These are phyloP conservation scores for Pythium insidiosum DNA, from an alignment of 352 stramenopile species.

Conservation along the genomic window DNA sequence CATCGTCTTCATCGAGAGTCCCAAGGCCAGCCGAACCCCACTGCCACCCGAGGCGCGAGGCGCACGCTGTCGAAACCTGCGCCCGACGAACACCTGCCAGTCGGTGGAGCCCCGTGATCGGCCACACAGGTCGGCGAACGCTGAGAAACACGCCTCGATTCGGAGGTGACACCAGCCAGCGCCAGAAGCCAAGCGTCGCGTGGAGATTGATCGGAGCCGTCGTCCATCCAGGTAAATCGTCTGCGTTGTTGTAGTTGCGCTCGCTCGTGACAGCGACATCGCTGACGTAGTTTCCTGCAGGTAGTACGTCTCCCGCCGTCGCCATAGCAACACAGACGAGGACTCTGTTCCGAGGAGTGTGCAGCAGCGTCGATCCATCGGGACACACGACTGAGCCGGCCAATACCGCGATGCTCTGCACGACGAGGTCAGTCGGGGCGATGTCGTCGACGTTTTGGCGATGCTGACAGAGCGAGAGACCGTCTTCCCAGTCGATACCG, in stretches of 20 bases:
- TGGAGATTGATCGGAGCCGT: no score
- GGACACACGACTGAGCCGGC: slow-evolving; percentile 1
- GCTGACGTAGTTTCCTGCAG: slow-evolving; percentile 21
- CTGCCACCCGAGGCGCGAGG: no score
- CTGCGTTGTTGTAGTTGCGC: slow-evolving; percentile 38
- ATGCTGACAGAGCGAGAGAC: slow-evolving; percentile 6
- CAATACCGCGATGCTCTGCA: slow-evolving; percentile 7
- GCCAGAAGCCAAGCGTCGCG: no score
- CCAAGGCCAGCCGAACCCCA: no score
- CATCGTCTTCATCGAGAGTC: no score
- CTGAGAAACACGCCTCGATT: slow-evolving; percentile 20
- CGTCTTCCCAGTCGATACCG: slow-evolving; percentile 17
- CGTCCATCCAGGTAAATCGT: slow-evolving; percentile 26
- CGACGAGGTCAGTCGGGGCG: background rate
- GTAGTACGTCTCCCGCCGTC: slow-evolving; percentile 1
- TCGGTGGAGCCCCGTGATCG: slow-evolving; percentile 26
- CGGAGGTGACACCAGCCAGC: background rate
- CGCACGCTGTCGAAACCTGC: no score
- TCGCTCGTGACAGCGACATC: slow-evolving; percentile 35
- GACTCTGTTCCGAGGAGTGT: slow-evolving; percentile 7
- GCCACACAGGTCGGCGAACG: slow-evolving; percentile 18
- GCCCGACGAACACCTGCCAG: no score
- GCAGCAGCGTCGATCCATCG: background rate
- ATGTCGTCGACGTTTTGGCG: slow-evolving; percentile 1
- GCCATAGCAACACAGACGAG: slow-evolving; percentile 20